Base-by-base conservation (phyloP, 768 basidiomycete species). In the Collybiopsis luxurians region DNA sequence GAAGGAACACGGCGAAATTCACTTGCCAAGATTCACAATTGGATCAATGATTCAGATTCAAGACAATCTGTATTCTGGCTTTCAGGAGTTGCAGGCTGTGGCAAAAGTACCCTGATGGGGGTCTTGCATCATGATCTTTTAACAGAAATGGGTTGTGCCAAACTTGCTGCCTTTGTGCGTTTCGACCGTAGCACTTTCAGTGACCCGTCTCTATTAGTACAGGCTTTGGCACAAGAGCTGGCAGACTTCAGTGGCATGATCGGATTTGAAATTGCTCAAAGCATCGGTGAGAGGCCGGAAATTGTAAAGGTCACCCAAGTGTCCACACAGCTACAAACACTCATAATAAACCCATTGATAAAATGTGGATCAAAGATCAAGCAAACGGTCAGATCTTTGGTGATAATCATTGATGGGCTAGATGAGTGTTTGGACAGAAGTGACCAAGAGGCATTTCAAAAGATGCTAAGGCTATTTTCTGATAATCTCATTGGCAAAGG, bases 41-140 rank as follows among this genome's bases (percentile, higher is more conserved):
- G 47, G 47, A 48, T 48, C 10, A 13, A 34, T 6, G 31, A 34
- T 34, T 10, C 27, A 17, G 10, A 48, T n/a, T 9, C 19, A n/a
- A 26, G 26, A 7, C 21, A 48, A 27, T 38, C 51, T 21, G 13
- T 53, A 4, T 13, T 53, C 4, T 53, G 51, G 51, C 34, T 53
- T n/a, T 38, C n/a, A 17, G 51, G 51, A 19, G 21, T 53, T 4
- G 30, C 51, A 4, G 51, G 51, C 4, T n/a, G 26, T 27, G 51
- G 51, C 9, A 53, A 53, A 38, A 53, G 51, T 28, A n/a, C 51
- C 27, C n/a, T 48, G 10, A 48, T 48, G 47, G 47, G 47, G 9
- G 15, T 26, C n/a, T 48, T 48, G 24, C 27, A 23, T 9, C 31
- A 13, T 5, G 27, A 48, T 26, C n/a, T 48, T 23, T 4, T n/a